Evolutionary conservation across 768 basidiomycete species (phyloP).

Genomic region (Mycena olivaceomarginata): DNA sequence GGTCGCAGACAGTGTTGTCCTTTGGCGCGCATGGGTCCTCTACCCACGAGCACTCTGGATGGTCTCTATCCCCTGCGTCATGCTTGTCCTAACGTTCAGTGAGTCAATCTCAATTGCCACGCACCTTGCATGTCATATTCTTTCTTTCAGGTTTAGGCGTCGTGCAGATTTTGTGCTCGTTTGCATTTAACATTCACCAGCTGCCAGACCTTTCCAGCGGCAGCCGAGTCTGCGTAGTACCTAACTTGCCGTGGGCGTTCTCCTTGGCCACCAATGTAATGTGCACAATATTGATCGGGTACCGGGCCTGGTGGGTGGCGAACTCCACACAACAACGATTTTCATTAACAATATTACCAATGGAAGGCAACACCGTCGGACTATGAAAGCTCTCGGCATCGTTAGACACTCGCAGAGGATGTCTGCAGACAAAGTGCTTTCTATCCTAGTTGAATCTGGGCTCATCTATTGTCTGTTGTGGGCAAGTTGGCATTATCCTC

Average conservation of each 20-base stretch:
- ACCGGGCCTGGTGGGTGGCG: slow-evolving; percentile 37
- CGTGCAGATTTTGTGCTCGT: slow-evolving; percentile 19
- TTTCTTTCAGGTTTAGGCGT: not conserved
- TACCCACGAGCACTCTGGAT: not conserved
- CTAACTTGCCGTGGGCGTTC: slow-evolving; percentile 42
- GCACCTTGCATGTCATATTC: not conserved
- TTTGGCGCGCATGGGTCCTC: slow-evolving; percentile 17
- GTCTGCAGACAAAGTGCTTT: slow-evolving; percentile 29
- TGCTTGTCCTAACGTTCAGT: slow-evolving; percentile 21
- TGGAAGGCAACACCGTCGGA: slow-evolving; percentile 25
- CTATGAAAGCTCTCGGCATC: slow-evolving; percentile 10
- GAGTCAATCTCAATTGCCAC: not conserved
- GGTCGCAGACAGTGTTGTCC: slow-evolving; percentile 25
- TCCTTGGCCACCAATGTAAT: slow-evolving; percentile 37
- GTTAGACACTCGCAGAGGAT: not conserved
- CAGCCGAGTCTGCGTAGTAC: slow-evolving; percentile 14
- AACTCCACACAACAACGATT: not conserved
- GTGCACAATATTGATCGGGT: not conserved
- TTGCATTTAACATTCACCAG: not conserved
- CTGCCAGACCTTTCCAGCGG: slow-evolving; percentile 3
- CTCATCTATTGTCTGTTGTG: slow-evolving; percentile 39
- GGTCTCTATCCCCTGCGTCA: not conserved
- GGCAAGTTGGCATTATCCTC: not conserved
- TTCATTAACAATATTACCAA: not conserved
- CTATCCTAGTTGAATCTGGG: slow-evolving; percentile 44